Conservation (phyloP, 129 eudicot genomes). For the Sambucus nigra region DNA sequence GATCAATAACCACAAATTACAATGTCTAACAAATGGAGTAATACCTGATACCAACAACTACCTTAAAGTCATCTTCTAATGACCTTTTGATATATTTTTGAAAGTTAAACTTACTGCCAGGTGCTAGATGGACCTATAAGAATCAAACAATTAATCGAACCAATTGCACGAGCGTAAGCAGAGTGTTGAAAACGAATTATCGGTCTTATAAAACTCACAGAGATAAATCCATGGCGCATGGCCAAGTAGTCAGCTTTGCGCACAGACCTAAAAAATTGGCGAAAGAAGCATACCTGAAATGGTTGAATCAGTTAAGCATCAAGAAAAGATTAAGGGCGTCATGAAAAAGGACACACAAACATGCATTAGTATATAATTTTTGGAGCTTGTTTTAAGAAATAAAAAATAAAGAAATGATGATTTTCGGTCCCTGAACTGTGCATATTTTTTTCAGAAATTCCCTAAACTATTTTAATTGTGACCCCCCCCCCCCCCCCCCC, state of each 20-base stretch:
- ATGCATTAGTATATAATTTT: neutral
- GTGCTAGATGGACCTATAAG: conserved; percentile 67
- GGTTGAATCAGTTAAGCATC: neutral
- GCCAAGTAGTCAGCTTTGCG: conserved; percentile 59
- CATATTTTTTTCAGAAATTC: too few relatives aligned
- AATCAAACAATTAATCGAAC: neutral
- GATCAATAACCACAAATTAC: neutral
- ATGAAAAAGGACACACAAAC: neutral
- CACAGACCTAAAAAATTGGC: conserved; percentile 69
- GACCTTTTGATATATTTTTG: conserved; percentile 91
- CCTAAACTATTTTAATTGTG: too few relatives aligned
- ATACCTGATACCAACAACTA: conserved; percentile 89
- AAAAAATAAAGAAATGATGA: neutral
- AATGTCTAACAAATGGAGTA: neutral
- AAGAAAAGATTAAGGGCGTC: too few relatives aligned
- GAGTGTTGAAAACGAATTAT: neutral
- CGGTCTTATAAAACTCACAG: conserved; percentile 33
- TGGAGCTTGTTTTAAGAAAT: neutral
- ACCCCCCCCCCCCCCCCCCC: too few relatives aligned
- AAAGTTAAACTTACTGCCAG: conserved; percentile 82
- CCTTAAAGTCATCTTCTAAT: conserved; percentile 86
- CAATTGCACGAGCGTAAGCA: neutral
- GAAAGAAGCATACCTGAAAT: conserved; percentile 57
- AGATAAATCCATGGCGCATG: conserved; percentile 71
- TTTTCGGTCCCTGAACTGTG: neutral